Percentiles rank a stretch among this genome's conserved stretches.
Conservation (phyloP, 805 yeast genomes). For the Metschnikowia chrysomelidarum region DNA sequence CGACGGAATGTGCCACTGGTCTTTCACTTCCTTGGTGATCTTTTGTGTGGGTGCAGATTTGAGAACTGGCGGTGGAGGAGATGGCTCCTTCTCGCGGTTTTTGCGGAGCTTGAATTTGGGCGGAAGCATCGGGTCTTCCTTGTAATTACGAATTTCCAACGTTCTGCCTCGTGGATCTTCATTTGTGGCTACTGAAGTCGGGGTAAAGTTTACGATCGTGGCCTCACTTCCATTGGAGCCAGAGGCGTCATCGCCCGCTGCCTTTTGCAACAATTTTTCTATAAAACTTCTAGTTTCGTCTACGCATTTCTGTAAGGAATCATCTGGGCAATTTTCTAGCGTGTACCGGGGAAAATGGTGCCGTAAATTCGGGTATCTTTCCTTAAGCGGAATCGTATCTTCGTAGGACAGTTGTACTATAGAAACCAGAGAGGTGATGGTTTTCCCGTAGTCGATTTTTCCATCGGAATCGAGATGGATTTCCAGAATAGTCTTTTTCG, state of each 20-base stretch:
- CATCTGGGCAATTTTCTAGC: conserved; percentile 43
- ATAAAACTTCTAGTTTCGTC: conserved; percentile 58
- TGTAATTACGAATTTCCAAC: conserved; percentile 63
- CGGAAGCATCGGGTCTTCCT: conserved; percentile 85
- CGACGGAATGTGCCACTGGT: conserved; percentile 84
- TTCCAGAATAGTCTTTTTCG: conserved; percentile 16
- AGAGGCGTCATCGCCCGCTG: conserved; percentile 36
- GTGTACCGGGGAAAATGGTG: conserved; percentile 38
- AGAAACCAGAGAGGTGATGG: conserved; percentile 21
- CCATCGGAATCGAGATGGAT: conserved; percentile 29
- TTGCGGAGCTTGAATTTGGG: conserved; percentile 71
- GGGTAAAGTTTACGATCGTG: conserved; percentile 14
- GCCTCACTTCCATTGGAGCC: conserved; percentile 23
- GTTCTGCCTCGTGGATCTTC: conserved; percentile 32
- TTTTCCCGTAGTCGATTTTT: conserved; percentile 25
- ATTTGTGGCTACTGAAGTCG: conserved; percentile 14
- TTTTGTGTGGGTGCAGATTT: conserved; percentile 48
- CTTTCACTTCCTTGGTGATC: conserved; percentile 68
- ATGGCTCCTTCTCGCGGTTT: conserved; percentile 61
- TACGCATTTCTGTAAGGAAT: conserved; percentile 46
- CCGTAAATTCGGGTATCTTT: conserved; percentile 34
- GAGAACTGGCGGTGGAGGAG: conserved; percentile 66
- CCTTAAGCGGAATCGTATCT: conserved; percentile 61
- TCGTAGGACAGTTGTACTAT: conserved; percentile 47
- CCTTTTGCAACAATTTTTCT: conserved; percentile 46